These are phyloP conservation scores for Syzygium oleosum DNA, from an alignment of 345 rosid species.

Conservation along the genomic window DNA sequence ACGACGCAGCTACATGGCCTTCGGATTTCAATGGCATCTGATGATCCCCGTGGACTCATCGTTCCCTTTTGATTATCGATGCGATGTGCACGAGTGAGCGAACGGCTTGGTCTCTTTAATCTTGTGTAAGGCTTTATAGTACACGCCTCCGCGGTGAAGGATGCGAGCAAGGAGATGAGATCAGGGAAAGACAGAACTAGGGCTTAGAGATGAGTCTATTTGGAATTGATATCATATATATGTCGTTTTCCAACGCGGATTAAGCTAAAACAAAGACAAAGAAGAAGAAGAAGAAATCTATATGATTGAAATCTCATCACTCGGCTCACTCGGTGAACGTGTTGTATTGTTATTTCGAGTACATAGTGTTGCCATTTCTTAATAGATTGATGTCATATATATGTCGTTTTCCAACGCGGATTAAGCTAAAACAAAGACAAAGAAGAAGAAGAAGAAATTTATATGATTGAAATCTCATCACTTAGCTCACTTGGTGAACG, in stretches of 20 bases:
- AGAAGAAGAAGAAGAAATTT: background rate
- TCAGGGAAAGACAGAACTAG: background rate
- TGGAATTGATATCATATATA: background rate
- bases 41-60: background rate
- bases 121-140: background rate
- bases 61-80: background rate
- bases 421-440: background rate
- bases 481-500: background rate
- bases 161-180: background rate
- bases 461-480: background rate
- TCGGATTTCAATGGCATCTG: background rate
- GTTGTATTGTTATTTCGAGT: background rate
- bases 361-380: background rate
- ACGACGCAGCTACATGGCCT: background rate
- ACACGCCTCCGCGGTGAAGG: background rate
- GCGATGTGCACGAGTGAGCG: background rate
- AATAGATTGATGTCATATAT: background rate
- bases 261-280: background rate
- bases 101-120: background rate
- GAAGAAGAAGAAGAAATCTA: background rate
- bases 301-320: background rate
- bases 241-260: background rate
- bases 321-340: background rate
- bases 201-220: background rate
- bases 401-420: background rate